Percentiles rank a stretch among this genome's conserved stretches.
These are phyloP conservation scores for Cyclostephanos tholiformis DNA, from an alignment of 108 stramenopile species.

Conservation along the genomic window DNA sequence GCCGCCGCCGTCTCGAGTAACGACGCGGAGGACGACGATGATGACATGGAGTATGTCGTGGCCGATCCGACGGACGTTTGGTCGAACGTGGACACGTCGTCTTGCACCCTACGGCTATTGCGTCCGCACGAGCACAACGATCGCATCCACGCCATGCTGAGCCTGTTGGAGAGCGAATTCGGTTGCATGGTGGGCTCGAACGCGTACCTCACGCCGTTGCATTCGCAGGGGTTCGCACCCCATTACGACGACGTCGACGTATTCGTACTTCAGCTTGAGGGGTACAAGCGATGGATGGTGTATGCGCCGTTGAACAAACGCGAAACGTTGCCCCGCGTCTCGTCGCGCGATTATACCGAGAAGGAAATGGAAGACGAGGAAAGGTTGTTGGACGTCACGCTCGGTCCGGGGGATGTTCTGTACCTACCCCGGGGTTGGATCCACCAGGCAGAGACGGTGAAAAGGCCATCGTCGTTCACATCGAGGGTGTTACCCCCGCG, in stretches of 20 bases:
- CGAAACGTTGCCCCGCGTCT: slow-evolving; percentile 68
- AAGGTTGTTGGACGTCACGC: slow-evolving; percentile 73
- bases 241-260: slow-evolving; percentile 99
- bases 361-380: slow-evolving; percentile 63
- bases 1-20: too few relatives aligned
- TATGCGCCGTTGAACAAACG: slow-evolving; percentile 66
- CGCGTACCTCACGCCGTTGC: slow-evolving; percentile 92
- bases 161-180: slow-evolving; percentile 87
- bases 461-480: slow-evolving; percentile 14
- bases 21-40: slow-evolving; percentile 22
- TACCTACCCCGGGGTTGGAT: slow-evolving; percentile 97
- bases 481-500: background rate
- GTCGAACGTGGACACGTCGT: slow-evolving; percentile 58
- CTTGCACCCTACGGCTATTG: slow-evolving; percentile 89
- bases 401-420: slow-evolving; percentile 90
- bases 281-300: slow-evolving; percentile 92
- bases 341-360: slow-evolving; percentile 76
- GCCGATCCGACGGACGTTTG: slow-evolving; percentile 80
- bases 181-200: slow-evolving; percentile 96
- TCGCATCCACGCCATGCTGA: slow-evolving; percentile 77
- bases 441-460: slow-evolving; percentile 90
- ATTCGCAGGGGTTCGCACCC: slow-evolving; percentile 97
- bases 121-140: slow-evolving; percentile 93
- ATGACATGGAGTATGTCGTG: slow-evolving; percentile 49
- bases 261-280: slow-evolving; percentile 93